These are phyloP conservation scores for Annona squamosa DNA, from an alignment of 164 flowering plant genomes.

Conservation along the genomic window DNA sequence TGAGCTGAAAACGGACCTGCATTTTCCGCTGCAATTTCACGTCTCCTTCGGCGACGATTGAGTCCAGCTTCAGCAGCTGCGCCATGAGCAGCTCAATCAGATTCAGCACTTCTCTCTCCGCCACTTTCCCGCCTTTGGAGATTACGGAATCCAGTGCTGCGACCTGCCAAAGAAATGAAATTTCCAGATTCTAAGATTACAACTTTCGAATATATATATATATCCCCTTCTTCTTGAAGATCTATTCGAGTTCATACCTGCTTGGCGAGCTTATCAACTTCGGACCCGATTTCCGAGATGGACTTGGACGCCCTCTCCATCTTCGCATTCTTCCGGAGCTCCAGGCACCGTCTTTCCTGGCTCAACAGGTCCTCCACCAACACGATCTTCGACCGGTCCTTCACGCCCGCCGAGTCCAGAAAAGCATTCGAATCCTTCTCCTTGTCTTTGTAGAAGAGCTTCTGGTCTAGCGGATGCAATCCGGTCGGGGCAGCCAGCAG, in stretches of 20 bases:
- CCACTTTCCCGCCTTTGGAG: constrained; percentile 65
- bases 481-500: constrained; percentile 67
- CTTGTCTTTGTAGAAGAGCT: constrained; percentile 66
- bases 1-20: constrained; percentile 46
- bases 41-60: constrained; percentile 72
- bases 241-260: constrained; percentile 36
- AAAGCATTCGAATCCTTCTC: constrained; percentile 70
- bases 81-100: constrained; percentile 80
- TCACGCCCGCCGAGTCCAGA: constrained; percentile 69
- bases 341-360: constrained; percentile 62
- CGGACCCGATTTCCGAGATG: constrained; percentile 63
- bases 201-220: neutral
- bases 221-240: neutral
- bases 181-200: too few relatives aligned
- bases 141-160: constrained; percentile 62
- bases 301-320: constrained; percentile 75
- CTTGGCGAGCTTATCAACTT: constrained; percentile 71
- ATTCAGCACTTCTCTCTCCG: constrained; percentile 50
- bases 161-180: constrained; percentile 45
- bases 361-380: constrained; percentile 68
- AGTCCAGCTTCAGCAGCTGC: constrained; percentile 76
- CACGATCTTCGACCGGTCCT: constrained; percentile 71
- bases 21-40: constrained; percentile 77
- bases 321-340: constrained; percentile 66
- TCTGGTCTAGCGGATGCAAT: constrained; percentile 75